Percentiles rank a stretch among this genome's conserved stretches.
Conservation (phyloP, 140 eudicot species). For the Cichorium intybus region DNA sequence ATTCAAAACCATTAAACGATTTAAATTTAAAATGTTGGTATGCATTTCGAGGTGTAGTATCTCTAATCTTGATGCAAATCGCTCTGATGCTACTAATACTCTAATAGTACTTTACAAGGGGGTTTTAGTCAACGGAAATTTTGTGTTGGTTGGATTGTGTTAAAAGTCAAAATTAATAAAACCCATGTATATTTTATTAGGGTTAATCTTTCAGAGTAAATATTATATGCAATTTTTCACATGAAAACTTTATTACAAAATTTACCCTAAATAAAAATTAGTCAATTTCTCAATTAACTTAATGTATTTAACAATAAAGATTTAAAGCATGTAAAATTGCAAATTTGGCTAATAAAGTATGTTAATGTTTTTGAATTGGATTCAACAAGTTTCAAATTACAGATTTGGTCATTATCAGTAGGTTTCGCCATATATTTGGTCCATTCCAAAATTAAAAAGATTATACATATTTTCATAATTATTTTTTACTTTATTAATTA, state of each 20-base stretch:
- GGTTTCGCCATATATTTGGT: no score
- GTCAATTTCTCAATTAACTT: no score
- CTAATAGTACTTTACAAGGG: background rate
- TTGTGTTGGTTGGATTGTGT: background rate
- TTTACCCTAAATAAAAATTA: background rate
- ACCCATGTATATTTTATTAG: background rate
- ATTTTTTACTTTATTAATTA: no score
- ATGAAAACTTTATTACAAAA: background rate
- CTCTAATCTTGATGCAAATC: constrained; percentile 20
- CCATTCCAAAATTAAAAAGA: no score
- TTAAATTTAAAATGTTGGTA: background rate
- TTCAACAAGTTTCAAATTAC: no score
- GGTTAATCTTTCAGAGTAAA: background rate
- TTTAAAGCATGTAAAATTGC: no score
- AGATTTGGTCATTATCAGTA: no score
- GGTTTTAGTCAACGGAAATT: constrained; percentile 14
- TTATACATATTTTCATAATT: no score
- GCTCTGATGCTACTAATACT: background rate
- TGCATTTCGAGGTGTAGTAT: constrained; percentile 18
- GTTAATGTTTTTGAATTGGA: no score
- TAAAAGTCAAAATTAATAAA: constrained; percentile 22
- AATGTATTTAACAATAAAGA: no score
- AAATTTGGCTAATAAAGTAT: no score
- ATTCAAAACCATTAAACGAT: background rate
- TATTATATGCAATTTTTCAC: background rate